Percentiles rank a stretch among this genome's conserved stretches.
These are phyloP conservation scores for Knufia fluminis DNA, from an alignment of 2,329 filamentous ascomycete species.

Conservation along the genomic window DNA sequence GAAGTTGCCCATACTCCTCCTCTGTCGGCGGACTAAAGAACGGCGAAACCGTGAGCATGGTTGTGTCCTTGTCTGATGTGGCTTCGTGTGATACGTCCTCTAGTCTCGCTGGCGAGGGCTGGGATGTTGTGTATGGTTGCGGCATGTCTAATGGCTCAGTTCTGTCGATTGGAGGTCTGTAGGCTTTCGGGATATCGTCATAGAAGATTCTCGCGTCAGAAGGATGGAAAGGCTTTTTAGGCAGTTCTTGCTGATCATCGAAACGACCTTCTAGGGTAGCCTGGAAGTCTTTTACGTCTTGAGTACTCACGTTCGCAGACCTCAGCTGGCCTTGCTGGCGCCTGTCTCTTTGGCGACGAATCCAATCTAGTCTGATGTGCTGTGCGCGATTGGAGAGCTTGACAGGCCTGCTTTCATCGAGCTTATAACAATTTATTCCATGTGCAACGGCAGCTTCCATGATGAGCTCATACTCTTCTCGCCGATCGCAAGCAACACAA, in stretches of 20 bases:
- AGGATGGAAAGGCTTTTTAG: neutral
- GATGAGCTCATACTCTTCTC: constrained; percentile 17
- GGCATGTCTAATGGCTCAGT: neutral
- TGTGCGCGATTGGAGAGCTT: neutral
- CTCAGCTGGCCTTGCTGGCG: neutral
- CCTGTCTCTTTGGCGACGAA: neutral
- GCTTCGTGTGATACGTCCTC: neutral
- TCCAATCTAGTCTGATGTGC: constrained; percentile 3
- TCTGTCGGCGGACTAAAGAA: neutral
- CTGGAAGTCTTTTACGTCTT: neutral
- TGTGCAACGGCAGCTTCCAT: constrained; percentile 16
- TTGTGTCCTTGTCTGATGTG: neutral
- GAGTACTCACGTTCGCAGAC: neutral
- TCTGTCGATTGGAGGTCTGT: neutral
- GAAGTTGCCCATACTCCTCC: no score
- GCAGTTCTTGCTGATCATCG: neutral
- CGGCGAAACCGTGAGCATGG: neutral
- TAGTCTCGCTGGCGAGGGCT: neutral
- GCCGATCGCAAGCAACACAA: constrained; percentile 18
- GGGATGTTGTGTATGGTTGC: neutral
- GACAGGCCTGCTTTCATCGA: neutral
- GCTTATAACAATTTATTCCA: constrained; percentile 12
- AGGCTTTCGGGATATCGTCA: neutral
- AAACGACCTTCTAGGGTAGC: neutral
- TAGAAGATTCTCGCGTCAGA: neutral